Evolutionary conservation across 306 rosid genomes (phyloP).

Genomic region (Ceratonia siliqua): DNA sequence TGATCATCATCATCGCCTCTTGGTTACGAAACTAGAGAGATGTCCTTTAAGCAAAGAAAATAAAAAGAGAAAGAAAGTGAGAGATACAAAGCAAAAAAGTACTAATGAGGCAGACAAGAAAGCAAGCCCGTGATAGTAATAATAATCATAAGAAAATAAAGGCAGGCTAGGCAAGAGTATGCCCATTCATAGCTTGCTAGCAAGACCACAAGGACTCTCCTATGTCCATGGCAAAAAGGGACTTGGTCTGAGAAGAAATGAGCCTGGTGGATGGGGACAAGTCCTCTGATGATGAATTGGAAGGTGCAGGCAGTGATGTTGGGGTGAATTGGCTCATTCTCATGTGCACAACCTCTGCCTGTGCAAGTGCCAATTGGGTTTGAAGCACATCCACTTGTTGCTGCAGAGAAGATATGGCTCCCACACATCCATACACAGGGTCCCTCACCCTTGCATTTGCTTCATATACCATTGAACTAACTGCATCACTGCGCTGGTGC

Average conservation of each 20-base stretch:
- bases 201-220: conserved; percentile 82
- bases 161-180: conserved; percentile 34
- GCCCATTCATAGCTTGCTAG: conserved; percentile 33
- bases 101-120: neutral
- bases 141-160: conserved; percentile 22
- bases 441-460: conserved; percentile 95
- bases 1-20: conserved; percentile 8
- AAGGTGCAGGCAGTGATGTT: conserved; percentile 10
- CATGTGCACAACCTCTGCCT: conserved; percentile 82
- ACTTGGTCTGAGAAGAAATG: conserved; percentile 52
- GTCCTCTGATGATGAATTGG: conserved; percentile 28
- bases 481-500: conserved; percentile 87
- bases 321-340: conserved; percentile 47
- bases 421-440: conserved; percentile 93
- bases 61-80: neutral
- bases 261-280: conserved; percentile 31
- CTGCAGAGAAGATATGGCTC: conserved; percentile 88
- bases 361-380: conserved; percentile 75
- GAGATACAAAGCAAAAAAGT: neutral
- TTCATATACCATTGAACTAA: conserved; percentile 94
- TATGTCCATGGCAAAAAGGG: conserved; percentile 67
- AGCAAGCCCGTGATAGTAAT: conserved; percentile 16
- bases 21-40: neutral
- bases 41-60: neutral
- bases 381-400: conserved; percentile 82